phyloP scores from a whole-genome alignment of 768 basidiomycete species.

The Suillus sp. region DNA sequence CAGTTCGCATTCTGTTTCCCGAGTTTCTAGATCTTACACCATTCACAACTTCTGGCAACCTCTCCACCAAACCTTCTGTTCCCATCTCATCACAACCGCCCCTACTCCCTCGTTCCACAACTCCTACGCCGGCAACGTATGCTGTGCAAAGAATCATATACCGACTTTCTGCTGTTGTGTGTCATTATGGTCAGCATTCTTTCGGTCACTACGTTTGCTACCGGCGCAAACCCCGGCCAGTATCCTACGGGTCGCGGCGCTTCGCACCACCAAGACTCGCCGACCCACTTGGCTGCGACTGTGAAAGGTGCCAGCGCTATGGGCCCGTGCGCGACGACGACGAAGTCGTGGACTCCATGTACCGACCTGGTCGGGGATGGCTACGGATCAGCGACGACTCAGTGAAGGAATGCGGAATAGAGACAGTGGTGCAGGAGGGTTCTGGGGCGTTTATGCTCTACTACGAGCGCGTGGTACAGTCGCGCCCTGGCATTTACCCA shows the following conservation, averaged over 20 bases:
- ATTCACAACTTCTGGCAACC: constrained; percentile 79
- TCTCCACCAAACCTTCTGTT: constrained; percentile 67
- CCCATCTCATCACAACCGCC: constrained; percentile 71
- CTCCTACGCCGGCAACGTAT: constrained; percentile 58
- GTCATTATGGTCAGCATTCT: constrained; percentile 90
- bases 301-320: constrained; percentile 45
- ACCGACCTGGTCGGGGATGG: constrained; percentile 69
- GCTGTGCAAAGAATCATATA: constrained; percentile 71
- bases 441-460: constrained; percentile 88
- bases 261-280: constrained; percentile 40
- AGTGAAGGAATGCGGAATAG: constrained; percentile 75
- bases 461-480: constrained; percentile 72
- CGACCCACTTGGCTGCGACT: constrained; percentile 49
- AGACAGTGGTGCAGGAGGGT: constrained; percentile 73
- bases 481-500: constrained; percentile 37
- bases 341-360: constrained; percentile 34
- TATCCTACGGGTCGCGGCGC: constrained; percentile 40
- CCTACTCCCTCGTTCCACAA: constrained; percentile 48
- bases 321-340: constrained; percentile 64
- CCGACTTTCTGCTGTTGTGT: constrained; percentile 82
- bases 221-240: constrained; percentile 73
- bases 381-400: constrained; percentile 85
- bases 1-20: constrained; percentile 77
- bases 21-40: constrained; percentile 88
- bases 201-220: constrained; percentile 96